Conservation (phyloP, 2,329 filamentous ascomycete genomes). For the Ramularia endophylla region DNA sequence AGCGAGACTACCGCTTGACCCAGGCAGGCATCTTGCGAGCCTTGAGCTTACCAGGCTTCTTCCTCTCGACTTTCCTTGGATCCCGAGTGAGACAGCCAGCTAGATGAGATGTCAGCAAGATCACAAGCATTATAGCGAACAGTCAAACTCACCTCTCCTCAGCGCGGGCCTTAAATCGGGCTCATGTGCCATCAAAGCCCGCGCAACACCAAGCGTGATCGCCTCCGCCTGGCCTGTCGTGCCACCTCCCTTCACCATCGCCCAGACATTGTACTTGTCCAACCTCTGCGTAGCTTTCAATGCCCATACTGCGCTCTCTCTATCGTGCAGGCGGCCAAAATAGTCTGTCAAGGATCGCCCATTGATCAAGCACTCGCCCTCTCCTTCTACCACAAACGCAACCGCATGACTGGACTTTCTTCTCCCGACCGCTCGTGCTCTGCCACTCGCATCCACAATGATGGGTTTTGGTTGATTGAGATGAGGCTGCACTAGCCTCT, state of each 20-base stretch:
- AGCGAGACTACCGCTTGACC: constrained; percentile 66
- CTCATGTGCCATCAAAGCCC: constrained; percentile 84
- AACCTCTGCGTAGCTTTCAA: constrained; percentile 74
- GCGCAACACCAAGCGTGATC: constrained; percentile 81
- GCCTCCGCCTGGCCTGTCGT: constrained; percentile 95
- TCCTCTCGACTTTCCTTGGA: constrained; percentile 87
- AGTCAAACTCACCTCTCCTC: constrained; percentile 67
- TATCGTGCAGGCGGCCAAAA: constrained; percentile 85
- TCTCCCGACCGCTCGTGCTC: constrained; percentile 73
- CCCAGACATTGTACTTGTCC: constrained; percentile 98
- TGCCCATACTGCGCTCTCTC: constrained; percentile 90
- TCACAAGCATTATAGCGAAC: constrained; percentile 3
- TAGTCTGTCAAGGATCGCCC: constrained; percentile 75
- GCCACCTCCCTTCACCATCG: constrained; percentile 75
- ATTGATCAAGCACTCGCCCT: constrained; percentile 84
- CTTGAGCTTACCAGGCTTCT: constrained; percentile 95
- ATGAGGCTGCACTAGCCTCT: constrained; percentile 66
- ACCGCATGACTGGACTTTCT: constrained; percentile 82
- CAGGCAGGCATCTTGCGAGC: constrained; percentile 96
- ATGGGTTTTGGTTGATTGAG: constrained; percentile 58
- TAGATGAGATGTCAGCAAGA: constrained; percentile 47
- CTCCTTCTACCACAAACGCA: constrained; percentile 86
- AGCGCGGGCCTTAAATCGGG: constrained; percentile 82
- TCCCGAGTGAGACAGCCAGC: constrained; percentile 91
- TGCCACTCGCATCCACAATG: constrained; percentile 68